phyloP scores from a whole-genome alignment of 176 grass and related monocot species.

The Eremochloa ophiuroides region DNA sequence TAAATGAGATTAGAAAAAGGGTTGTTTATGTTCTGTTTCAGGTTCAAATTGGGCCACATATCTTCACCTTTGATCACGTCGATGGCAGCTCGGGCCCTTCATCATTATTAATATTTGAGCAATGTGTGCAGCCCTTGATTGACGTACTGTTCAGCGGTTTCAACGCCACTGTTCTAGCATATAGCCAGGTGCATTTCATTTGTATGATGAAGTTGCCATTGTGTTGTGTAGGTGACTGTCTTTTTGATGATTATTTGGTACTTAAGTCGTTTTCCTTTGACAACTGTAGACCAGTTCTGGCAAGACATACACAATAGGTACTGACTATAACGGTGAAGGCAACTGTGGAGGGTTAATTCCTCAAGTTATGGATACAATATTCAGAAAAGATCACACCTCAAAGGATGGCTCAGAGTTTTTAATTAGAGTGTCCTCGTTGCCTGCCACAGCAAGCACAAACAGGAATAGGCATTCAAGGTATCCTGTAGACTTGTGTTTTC shows the following conservation, averaged over 20 bases:
- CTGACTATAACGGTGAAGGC: conserved; percentile 58
- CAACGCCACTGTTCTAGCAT: conserved; percentile 86
- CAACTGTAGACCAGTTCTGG: conserved; percentile 61
- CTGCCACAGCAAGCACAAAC: conserved; percentile 80
- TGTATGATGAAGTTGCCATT: background rate
- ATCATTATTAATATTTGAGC: conserved; percentile 53
- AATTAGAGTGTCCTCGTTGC: conserved; percentile 71
- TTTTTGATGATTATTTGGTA: conserved; percentile 22
- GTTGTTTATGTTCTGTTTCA: no score
- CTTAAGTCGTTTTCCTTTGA: conserved; percentile 22
- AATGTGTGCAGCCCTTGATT: conserved; percentile 66
- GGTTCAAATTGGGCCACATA: no score
- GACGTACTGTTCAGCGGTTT: conserved; percentile 72
- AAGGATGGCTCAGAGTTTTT: conserved; percentile 60
- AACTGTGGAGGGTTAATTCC: conserved; percentile 81
- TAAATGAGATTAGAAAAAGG: no score
- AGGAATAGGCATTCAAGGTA: conserved; percentile 55
- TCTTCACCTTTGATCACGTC: no score
- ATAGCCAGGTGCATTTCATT: conserved; percentile 64
- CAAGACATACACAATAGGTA: conserved; percentile 97
- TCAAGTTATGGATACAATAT: conserved; percentile 89
- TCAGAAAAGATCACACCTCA: conserved; percentile 53
- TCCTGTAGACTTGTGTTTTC: background rate
- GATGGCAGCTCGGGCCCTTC: no score
- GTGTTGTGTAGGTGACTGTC: background rate